A percentile compares a stretch with the other conserved stretches of the same genome.
phyloP scores from a whole-genome alignment of 768 basidiomycete species.

The Mycena albidolilacea region DNA sequence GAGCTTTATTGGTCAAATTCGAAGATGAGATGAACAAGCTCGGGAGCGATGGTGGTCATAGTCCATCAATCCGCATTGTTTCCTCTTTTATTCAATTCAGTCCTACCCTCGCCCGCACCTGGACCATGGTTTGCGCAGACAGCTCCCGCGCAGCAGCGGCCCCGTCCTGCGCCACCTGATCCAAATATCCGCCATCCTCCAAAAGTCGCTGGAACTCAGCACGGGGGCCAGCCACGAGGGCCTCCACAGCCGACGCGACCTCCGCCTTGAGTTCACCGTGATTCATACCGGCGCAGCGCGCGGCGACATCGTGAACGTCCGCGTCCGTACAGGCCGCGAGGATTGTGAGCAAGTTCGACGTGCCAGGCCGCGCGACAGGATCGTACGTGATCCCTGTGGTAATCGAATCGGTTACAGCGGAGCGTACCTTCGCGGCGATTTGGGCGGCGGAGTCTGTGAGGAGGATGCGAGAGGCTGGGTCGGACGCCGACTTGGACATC shows the following conservation, averaged over 20 bases:
- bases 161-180: constrained; percentile 74
- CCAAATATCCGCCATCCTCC: constrained; percentile 72
- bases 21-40: not conserved
- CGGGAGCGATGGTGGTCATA: not conserved
- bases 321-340: constrained; percentile 79
- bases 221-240: constrained; percentile 75
- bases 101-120: constrained; percentile 81
- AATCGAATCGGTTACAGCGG: constrained; percentile 89
- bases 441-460: constrained; percentile 79
- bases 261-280: constrained; percentile 82
- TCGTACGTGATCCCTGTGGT: constrained; percentile 81
- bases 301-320: constrained; percentile 61
- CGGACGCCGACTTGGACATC: constrained; percentile 95
- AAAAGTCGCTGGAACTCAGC: constrained; percentile 77
- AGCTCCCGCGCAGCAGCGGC: constrained; percentile 71
- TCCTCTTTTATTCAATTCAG: constrained; percentile 41
- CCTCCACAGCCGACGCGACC: constrained; percentile 81
- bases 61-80: not conserved
- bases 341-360: constrained; percentile 86
- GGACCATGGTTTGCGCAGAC: constrained; percentile 75
- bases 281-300: constrained; percentile 66
- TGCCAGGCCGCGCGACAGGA: constrained; percentile 83
- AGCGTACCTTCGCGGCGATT: constrained; percentile 80
- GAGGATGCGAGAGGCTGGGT: constrained; percentile 85
- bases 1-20: not conserved